A percentile compares a stretch with the other conserved stretches of the same genome.
These are phyloP conservation scores for Cenococcum geophilum DNA, from an alignment of 495 filamentous ascomycete species.

Conservation along the genomic window DNA sequence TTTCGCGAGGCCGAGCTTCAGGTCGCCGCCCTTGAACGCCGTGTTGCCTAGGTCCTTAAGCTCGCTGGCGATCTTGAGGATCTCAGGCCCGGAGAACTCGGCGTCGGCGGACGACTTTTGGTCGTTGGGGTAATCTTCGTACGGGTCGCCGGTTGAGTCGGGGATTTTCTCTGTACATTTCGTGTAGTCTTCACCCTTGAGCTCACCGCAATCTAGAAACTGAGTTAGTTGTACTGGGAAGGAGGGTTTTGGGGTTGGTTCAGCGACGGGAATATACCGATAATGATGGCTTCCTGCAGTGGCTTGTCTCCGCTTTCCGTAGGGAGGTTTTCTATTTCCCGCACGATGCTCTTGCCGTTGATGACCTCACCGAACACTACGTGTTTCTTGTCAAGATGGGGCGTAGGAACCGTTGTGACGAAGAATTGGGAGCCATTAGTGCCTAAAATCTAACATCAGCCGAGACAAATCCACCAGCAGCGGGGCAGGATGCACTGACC, in stretches of 20 bases:
- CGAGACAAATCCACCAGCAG: background rate
- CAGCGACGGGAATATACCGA: slow-evolving; percentile 35
- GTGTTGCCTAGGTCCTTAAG: slow-evolving; percentile 89
- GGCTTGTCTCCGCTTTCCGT: slow-evolving; percentile 79
- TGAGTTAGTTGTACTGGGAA: slow-evolving; percentile 11
- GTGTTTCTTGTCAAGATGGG: slow-evolving; percentile 93
- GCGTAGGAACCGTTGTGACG: slow-evolving; percentile 86
- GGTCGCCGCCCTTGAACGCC: slow-evolving; percentile 76
- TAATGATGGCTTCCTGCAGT: slow-evolving; percentile 60
- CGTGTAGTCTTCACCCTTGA: slow-evolving; percentile 61
- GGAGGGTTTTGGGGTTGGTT: background rate
- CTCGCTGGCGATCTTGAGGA: slow-evolving; percentile 73
- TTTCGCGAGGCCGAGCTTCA: slow-evolving; percentile 72
- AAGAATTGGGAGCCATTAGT: slow-evolving; percentile 99
- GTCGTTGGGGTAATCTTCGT: slow-evolving; percentile 96
- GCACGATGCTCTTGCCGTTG: slow-evolving; percentile 81
- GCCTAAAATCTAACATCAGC: slow-evolving; percentile 35
- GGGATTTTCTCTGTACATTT: slow-evolving; percentile 54
- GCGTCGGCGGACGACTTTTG: slow-evolving; percentile 40
- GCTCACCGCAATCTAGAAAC: slow-evolving; percentile 70
- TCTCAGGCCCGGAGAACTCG: slow-evolving; percentile 55
- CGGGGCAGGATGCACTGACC: slow-evolving; percentile 49
- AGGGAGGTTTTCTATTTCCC: slow-evolving; percentile 82
- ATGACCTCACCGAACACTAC: slow-evolving; percentile 97
- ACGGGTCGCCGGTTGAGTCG: slow-evolving; percentile 81